phyloP scores from a whole-genome alignment of 2,329 filamentous ascomycete genomes.

The Tothia fuscella region DNA sequence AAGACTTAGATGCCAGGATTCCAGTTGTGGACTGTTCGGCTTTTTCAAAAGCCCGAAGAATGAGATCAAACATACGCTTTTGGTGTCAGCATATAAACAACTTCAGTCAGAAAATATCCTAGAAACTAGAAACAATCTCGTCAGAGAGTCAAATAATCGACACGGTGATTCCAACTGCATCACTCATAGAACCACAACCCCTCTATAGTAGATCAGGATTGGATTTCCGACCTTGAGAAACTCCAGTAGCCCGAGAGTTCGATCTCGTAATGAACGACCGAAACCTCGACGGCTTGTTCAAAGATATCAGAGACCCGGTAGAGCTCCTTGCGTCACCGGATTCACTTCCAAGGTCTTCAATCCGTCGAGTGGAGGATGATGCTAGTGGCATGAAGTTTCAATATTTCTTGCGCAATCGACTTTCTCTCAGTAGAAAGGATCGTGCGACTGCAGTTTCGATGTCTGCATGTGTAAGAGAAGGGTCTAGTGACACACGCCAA shows the following conservation, averaged over 20 bases:
- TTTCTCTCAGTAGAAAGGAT: conserved; percentile 5
- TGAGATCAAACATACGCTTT: too few species aligned
- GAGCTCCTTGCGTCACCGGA: not conserved
- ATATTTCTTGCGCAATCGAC: not conserved
- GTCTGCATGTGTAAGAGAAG: conserved; percentile 3
- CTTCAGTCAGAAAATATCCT: too few species aligned
- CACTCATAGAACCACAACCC: too few species aligned
- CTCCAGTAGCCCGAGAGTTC: not conserved
- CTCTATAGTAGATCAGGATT: too few species aligned
- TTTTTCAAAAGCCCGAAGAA: too few species aligned
- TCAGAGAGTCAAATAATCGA: too few species aligned
- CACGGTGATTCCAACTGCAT: too few species aligned
- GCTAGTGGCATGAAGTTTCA: not conserved
- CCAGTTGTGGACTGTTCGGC: too few species aligned
- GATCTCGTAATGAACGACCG: conserved; percentile 3
- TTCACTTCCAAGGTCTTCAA: not conserved
- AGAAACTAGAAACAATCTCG: too few species aligned
- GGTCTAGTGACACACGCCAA: conserved; percentile 7
- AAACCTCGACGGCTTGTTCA: conserved; percentile 2
- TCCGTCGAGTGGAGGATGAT: not conserved
- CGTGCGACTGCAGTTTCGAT: conserved; percentile 6
- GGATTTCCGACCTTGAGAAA: not conserved
- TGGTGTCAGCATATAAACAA: too few species aligned
- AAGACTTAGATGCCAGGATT: too few species aligned
- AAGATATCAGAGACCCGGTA: not conserved